A percentile compares a stretch with the other conserved stretches of the same genome.
phyloP scores from a whole-genome alignment of 164 flowering plant genomes.

The Akebia trifoliata region DNA sequence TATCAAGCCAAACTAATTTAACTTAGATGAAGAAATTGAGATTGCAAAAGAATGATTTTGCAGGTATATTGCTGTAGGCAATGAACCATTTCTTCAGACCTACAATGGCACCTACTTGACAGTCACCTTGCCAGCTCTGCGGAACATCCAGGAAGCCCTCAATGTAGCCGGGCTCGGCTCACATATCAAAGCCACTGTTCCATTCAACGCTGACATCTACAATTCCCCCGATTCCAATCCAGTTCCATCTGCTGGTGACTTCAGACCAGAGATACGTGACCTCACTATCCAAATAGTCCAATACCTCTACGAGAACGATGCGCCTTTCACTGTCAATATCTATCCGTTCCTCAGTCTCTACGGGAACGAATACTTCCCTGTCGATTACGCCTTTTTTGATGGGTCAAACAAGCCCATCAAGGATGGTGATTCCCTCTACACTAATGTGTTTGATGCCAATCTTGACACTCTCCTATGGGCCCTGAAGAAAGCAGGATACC shows the following conservation, averaged over 20 bases:
- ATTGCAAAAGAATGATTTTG: conserved; percentile 11
- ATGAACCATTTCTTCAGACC: conserved; percentile 70
- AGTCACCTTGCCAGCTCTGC: conserved; percentile 59
- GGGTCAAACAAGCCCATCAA: conserved; percentile 42
- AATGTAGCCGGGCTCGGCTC: conserved; percentile 42
- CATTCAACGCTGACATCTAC: conserved; percentile 80
- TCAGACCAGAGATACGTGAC: conserved; percentile 64
- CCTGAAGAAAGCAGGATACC: conserved; percentile 55
- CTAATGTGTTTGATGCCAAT: conserved; percentile 87
- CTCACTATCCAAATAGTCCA: conserved; percentile 49
- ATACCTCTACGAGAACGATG: conserved; percentile 39
- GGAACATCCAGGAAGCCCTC: conserved; percentile 65
- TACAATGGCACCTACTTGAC: conserved; percentile 60
- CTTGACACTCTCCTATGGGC: conserved; percentile 71
- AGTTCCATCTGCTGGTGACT: conserved; percentile 83
- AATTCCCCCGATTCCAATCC: conserved; percentile 64
- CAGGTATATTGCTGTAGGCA: conserved; percentile 91
- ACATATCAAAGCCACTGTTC: conserved; percentile 59
- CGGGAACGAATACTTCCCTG: conserved; percentile 56
- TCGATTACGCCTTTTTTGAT: conserved; percentile 87
- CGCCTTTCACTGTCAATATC: conserved; percentile 88
- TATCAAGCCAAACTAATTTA: no score
- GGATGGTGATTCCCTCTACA: conserved; percentile 52
- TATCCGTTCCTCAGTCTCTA: conserved; percentile 93
- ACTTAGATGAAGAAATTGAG: not conserved